These are phyloP conservation scores for Clonostachys rosea DNA, from an alignment of 2,329 filamentous ascomycete genomes.

Conservation along the genomic window DNA sequence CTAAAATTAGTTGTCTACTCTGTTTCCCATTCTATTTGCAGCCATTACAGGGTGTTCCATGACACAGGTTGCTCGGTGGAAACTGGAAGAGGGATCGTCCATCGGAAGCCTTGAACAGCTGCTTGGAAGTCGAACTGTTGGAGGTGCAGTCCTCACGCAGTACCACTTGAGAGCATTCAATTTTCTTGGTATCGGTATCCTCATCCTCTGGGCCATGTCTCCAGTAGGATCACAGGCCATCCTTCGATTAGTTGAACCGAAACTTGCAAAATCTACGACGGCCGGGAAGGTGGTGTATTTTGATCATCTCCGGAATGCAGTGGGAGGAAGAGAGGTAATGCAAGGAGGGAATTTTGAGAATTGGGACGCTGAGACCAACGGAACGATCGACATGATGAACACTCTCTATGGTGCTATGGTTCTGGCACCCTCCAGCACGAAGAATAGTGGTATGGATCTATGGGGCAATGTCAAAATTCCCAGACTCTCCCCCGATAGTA, in stretches of 20 bases:
- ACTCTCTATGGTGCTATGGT: not conserved
- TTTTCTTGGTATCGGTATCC: not conserved
- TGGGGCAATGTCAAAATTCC: not conserved
- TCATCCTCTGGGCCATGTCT: not conserved
- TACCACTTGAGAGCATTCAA: constrained; percentile 2
- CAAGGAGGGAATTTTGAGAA: no score
- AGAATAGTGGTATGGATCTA: not conserved
- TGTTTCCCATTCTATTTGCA: constrained; percentile 3
- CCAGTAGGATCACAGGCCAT: not conserved
- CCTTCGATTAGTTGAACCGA: not conserved
- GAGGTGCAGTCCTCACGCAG: constrained; percentile 2
- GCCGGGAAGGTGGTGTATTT: not conserved
- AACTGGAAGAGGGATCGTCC: constrained; percentile 3
- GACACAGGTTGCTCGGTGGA: constrained; percentile 3
- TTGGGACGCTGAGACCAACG: no score
- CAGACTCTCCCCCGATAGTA: not conserved
- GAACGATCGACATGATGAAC: no score
- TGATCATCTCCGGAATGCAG: not conserved
- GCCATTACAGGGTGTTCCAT: constrained; percentile 5
- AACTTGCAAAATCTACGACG: not conserved
- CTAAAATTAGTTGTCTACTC: no score
- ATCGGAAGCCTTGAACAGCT: constrained; percentile 4
- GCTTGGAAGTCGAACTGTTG: constrained; percentile 7
- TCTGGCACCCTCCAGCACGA: not conserved
- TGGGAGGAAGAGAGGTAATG: no score